Evolutionary conservation across 352 stramenopile genomes (phyloP), one percentile per base, ranked within the genome.

Genomic region (Phytophthora hibernalis): DNA sequence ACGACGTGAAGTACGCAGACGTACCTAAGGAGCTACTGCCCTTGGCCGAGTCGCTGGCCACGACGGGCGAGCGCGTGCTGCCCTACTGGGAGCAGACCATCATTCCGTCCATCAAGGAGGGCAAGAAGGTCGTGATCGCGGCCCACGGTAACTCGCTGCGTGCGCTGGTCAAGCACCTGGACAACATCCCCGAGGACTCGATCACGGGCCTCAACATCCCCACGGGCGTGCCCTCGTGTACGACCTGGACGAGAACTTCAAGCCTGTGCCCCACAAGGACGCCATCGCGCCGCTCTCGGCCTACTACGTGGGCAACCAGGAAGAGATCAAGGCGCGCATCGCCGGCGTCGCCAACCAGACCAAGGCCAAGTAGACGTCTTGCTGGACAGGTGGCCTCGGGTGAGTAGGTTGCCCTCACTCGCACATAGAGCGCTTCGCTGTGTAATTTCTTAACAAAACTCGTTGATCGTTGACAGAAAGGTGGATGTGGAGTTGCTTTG

Each of bases 121-220:
- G 96, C 50, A 99, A 99, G 82, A 98, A 91, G 62, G 87, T 99
- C 10, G 71, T 99, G 18, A 97, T 99, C 72, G 95, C 95, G 6
- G 97, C 97, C 8, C 98, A 99, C 74, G 98, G 97, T 69, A 99
- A 99, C 83, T 97, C 91, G 49, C 89, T 99, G 24, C 94, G 98
- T 60, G 97, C 98, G 12, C 84, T 99, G 35, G 97, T 99, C 6
- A 99, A 99, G 85, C 95, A 99, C 78, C 84, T 99, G 61, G 98
- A 99, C 77, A 87, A 93, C 71, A 99, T 99, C 76, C 85, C 89
- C 18, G 93, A 99, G 70, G 94, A 98, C 71, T 90, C 91, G 15
- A 99, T 99, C 87, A 93, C 89, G 51, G 95, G 96, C 31, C 86
- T 99, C 47, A 99, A 99, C 86, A 99, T 99, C 74, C 96, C 93